Evolutionary conservation across 805 yeast species (phyloP), one percentile per base, ranked within the genome.

Genomic region (Kodamaea leandrae): DNA sequence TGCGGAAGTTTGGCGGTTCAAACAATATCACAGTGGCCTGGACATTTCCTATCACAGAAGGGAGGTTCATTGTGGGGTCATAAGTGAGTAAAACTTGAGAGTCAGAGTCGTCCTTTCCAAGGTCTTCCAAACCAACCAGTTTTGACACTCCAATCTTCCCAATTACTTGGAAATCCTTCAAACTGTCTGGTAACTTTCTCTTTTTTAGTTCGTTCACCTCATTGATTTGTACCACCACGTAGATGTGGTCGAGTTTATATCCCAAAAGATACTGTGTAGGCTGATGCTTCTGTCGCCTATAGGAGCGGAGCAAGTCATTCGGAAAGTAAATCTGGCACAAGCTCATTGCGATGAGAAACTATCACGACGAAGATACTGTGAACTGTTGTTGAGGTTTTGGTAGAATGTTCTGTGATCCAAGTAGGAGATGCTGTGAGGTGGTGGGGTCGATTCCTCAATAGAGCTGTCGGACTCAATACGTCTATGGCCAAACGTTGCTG

Each of bases 1-100:
- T 74, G 20, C 70, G 71, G 14, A 83, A 77, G 32, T 76, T 73
- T 0, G 97, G 97, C 1, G 93, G 83, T 18, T 76, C 74, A 55
- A 78, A 89, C n/a, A 74, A 51, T n/a, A 61, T 42, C 2, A 53
- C 30, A 4, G 60, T 54, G 32, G 44, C 47, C 14, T 34, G 24
- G 5, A 26, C 15, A 32, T 36, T 5, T 20, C 29, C 23, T 3
- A 34, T 16, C 14, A 33, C 23, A 10, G n/a, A 23, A 3, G 50
- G 50, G 7, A 45, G 19, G 10, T 21, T 24, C 14, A 20, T 10
- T 6, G n/a, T n/a, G 13, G 16, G 20, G n/a, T 35, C 32, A 14
- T 28, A 41, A 6, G 25, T 13, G 6, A 45, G 17, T 27, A 14
- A 14, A 27, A 27, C 18, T 12, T 27, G 17, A 27, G 32, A 17